These are phyloP conservation scores for Colletotrichum paranaense DNA, from an alignment of 2,329 filamentous ascomycete genomes.

Conservation along the genomic window DNA sequence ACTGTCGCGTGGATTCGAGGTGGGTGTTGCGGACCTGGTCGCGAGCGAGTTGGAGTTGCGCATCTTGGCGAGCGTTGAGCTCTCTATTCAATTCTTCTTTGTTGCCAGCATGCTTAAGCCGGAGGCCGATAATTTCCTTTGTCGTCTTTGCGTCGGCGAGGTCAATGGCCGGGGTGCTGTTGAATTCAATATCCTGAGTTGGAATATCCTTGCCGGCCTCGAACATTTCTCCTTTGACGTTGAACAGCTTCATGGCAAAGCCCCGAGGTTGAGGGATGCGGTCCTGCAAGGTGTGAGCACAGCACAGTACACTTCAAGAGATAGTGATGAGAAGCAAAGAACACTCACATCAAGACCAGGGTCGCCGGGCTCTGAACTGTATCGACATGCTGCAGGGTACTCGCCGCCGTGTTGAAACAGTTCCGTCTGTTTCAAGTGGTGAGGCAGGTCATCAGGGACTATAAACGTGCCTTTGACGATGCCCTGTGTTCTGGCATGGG, in stretches of 20 bases:
- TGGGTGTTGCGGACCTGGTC: neutral
- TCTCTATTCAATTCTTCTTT: neutral
- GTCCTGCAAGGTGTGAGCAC: neutral
- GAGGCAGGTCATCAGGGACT: neutral
- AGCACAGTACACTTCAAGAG: neutral
- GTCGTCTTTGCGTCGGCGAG: neutral
- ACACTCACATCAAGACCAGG: neutral
- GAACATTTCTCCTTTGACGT: conserved; percentile 55
- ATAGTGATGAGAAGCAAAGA: neutral
- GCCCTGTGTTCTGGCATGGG: neutral
- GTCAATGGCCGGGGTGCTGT: neutral
- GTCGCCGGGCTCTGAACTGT: neutral
- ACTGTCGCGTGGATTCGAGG: neutral
- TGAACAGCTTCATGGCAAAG: conserved; percentile 61
- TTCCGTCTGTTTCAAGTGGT: neutral
- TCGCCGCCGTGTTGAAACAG: neutral
- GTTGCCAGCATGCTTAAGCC: neutral
- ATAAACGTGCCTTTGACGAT: neutral
- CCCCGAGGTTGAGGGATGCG: conserved; percentile 57
- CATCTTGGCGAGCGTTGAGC: neutral
- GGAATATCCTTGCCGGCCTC: conserved; percentile 46
- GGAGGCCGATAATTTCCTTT: neutral
- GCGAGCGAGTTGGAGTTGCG: neutral
- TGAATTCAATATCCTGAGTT: conserved; percentile 52
- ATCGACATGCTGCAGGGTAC: neutral